Percentiles rank a stretch among this genome's conserved stretches.
Evolutionary conservation across 805 yeast species (phyloP).

Genomic region (Saccharomycopsis javanensis): DNA sequence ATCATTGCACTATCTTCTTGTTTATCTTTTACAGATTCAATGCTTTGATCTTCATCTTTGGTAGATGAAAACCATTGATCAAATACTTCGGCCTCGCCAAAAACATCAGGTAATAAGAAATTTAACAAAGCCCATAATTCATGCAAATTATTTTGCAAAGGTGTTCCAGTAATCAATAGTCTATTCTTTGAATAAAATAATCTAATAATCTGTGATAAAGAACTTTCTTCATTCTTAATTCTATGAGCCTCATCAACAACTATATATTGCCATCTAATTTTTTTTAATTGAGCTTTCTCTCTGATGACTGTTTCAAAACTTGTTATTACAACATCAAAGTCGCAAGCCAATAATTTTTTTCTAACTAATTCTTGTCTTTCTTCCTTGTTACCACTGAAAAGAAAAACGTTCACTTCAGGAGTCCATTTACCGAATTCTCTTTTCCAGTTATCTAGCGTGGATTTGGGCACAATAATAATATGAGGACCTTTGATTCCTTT

Average conservation of each 20-base stretch:
- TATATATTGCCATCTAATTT: conserved; percentile 86
- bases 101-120: conserved; percentile 86
- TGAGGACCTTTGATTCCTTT: conserved; percentile 82
- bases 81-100: conserved; percentile 81
- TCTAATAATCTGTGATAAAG: conserved; percentile 86
- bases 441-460: conserved; percentile 93
- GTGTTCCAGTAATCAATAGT: conserved; percentile 88
- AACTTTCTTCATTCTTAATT: conserved; percentile 88
- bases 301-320: conserved; percentile 91
- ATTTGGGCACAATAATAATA: conserved; percentile 86
- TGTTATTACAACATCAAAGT: conserved; percentile 84
- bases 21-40: conserved; percentile 50
- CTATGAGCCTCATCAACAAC: conserved; percentile 95
- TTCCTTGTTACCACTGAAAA: conserved; percentile 87
- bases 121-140: conserved; percentile 94
- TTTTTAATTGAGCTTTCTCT: conserved; percentile 72
- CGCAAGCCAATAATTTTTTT: conserved; percentile 51
- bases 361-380: conserved; percentile 53
- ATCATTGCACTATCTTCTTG: conserved; percentile 73
- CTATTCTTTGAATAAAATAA: conserved; percentile 79
- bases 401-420: conserved; percentile 80
- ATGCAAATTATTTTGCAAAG: conserved; percentile 87
- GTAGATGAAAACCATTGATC: conserved; percentile 75
- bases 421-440: conserved; percentile 95
- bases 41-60: conserved; percentile 33